Conservation (phyloP, 371 early-diverging fungal species). For the Dichotomocladium elegans region DNA sequence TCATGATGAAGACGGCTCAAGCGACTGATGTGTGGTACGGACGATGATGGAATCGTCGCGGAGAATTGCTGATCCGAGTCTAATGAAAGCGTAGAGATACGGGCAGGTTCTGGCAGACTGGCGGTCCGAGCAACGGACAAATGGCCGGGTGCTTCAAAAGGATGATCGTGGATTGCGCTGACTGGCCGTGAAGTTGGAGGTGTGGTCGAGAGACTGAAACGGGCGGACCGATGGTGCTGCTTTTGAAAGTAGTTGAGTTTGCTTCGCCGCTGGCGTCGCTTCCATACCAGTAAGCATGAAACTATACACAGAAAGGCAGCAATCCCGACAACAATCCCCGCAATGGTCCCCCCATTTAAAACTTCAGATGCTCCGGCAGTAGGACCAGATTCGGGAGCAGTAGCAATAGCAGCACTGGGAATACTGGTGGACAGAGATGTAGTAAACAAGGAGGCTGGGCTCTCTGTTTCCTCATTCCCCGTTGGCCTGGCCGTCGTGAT, state of each 20-base stretch:
- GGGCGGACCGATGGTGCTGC: constrained; percentile 15
- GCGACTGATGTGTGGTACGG: neutral
- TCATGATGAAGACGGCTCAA: no score
- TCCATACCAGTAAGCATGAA: constrained; percentile 25
- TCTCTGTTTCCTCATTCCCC: no score
- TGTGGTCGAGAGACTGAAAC: constrained; percentile 26
- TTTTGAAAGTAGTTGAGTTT: constrained; percentile 1
- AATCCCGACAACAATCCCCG: constrained; percentile 34
- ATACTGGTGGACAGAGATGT: no score
- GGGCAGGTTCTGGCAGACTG: neutral
- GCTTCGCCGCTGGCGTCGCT: constrained; percentile 3
- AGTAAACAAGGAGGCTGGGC: no score
- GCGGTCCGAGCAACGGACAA: neutral
- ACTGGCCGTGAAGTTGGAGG: constrained; percentile 10
- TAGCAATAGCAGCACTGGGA: no score
- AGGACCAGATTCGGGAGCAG: no score
- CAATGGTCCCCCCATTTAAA: constrained; percentile 30
- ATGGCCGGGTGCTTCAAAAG: no score
- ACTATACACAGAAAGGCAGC: constrained; percentile 18
- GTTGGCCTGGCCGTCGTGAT: no score
- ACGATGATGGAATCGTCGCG: neutral
- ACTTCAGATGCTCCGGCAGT: no score
- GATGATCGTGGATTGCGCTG: neutral
- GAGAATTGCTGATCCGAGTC: constrained; percentile 18
- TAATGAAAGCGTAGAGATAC: constrained; percentile 15